phyloP scores from a whole-genome alignment of 768 basidiomycete genomes.

The Leccinum olivaceopallidum region DNA sequence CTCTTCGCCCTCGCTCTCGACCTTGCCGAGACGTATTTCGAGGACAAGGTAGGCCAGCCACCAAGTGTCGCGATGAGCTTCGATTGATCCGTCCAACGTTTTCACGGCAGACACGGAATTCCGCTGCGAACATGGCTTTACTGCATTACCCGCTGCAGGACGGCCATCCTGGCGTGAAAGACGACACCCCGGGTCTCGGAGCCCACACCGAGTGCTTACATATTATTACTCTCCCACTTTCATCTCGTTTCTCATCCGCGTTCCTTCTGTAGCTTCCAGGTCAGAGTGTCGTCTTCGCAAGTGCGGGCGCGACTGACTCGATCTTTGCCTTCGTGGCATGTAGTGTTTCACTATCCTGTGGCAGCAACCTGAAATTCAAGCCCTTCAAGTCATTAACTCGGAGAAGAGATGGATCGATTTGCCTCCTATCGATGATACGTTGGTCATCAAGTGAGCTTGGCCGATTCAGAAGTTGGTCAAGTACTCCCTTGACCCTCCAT shows the following conservation, averaged over 20 bases:
- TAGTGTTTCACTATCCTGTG: conserved; percentile 89
- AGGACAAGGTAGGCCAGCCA: conserved; percentile 50
- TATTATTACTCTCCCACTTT: not conserved
- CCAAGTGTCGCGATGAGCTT: not conserved
- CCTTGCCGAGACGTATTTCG: conserved; percentile 61
- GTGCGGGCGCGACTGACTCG: not conserved
- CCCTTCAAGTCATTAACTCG: conserved; percentile 80
- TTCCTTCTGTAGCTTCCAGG: conserved; percentile 40
- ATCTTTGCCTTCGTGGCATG: not conserved
- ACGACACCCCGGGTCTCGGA: conserved; percentile 75
- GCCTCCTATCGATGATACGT: conserved; percentile 70
- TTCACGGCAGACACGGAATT: conserved; percentile 49
- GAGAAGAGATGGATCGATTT: conserved; percentile 81
- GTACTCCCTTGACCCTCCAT: conserved; percentile 24
- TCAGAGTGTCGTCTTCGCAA: conserved; percentile 11
- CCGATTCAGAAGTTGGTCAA: not conserved
- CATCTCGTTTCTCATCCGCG: not conserved
- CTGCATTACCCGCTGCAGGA: conserved; percentile 78
- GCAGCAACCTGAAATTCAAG: conserved; percentile 72
- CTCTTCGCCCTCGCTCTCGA: conserved; percentile 70
- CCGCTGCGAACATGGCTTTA: conserved; percentile 64
- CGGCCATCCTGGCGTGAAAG: conserved; percentile 47
- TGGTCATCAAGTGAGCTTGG: conserved; percentile 78
- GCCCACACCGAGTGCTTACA: conserved; percentile 68
- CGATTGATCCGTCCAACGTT: not conserved